Base-by-base conservation (phyloP, 345 rosid genomes). In the Chamaenerion angustifolium region DNA sequence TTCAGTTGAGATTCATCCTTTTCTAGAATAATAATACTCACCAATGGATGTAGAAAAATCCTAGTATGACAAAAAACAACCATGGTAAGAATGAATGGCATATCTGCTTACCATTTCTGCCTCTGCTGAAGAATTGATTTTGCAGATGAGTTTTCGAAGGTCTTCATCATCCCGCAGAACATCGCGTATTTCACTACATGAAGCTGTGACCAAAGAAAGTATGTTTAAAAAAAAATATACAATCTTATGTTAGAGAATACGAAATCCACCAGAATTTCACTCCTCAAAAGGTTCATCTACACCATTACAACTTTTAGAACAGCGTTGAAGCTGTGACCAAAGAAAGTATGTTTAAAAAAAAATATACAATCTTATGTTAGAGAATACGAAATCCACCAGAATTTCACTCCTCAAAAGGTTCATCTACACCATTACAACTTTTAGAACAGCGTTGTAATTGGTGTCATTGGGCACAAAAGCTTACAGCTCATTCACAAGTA, bases 161-260 rank as follows among this genome's bases (percentile, higher is more conserved):
- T 45, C n/a, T n/a, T n/a, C 57, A 42, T 76, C 68, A 43, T 76
- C 74, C 57, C 52, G 61, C 55, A 82, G 65, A 25, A 62, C 74
- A 46, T 66, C 35, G 1, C 68, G 55, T 41, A 79, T 65, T 64
- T 82, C 92, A 51, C 60, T 51, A 13, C 81, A 72, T 51, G 76
- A 67, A 61, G 81, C 85, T 78, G 77, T 54, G 58, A 7, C 37
- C 37, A 31, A 31, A 31, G 37, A 31, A 31, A 23, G 5, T 23
- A 23, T 23, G 5, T 23, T 23, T 2, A 23, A 23, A 23, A 23
- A 23, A 23, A 31, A 31, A 31, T 79, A 72, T 48, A 75, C 65
- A 61, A 79, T 83, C 76, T 74, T 54, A 60, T 5, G 25, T 21
- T 21, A 21, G 25, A 21, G 25, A 21, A 21, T 21, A 21, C 25